Base-by-base conservation (phyloP, 495 filamentous ascomycete species). In the Aspergillus panamensis region DNA sequence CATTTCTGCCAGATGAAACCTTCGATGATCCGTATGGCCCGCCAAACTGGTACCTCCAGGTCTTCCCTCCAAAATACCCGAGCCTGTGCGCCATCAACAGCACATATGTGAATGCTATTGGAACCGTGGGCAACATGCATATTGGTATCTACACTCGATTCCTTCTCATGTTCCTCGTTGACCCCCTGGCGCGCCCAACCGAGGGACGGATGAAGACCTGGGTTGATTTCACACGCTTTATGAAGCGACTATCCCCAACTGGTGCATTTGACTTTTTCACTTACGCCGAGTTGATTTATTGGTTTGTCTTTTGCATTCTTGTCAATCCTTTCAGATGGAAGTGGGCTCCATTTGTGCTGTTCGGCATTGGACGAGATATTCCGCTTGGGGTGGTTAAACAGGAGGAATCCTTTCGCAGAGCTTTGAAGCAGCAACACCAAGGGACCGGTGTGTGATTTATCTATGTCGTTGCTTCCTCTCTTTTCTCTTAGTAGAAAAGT, bases 101-200 rank as follows among this genome's bases (percentile, higher is more conserved):
- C 75, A 93, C 90, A 0, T 94, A 92, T 55, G 76, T 92, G 37
- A 85, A 87, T 55, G 90, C 86, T 1, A 93, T 96, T 59, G 90
- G 91, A 3, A 76, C 75, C 0, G 88, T 92, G 0, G 88, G 89
- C 0, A 91, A 94, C 65, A 93, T 87, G 77, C 90, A 96, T 60
- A 92, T 94, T 30, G 91, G 90, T 16, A 92, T 96, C 54, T 94
- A 93, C 70, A 94, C 90, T 0, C 77, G 91, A 0, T 85, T 95
- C 58, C 74, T 95, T 32, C 80, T 94, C 31, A 91, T 93, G 88
- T 93, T 93, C 66, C 76, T 94, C 47, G 83, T 87, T 10, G 90
- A 94, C 63, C 88, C 88, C 1, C 72, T 92, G 45, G 85, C 89
- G 0, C 77, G 86, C 17, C 91, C 91, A 0, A 82, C 77, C 1